phyloP scores from a whole-genome alignment of 805 yeast species.

The Schwanniomyces yamadae region DNA sequence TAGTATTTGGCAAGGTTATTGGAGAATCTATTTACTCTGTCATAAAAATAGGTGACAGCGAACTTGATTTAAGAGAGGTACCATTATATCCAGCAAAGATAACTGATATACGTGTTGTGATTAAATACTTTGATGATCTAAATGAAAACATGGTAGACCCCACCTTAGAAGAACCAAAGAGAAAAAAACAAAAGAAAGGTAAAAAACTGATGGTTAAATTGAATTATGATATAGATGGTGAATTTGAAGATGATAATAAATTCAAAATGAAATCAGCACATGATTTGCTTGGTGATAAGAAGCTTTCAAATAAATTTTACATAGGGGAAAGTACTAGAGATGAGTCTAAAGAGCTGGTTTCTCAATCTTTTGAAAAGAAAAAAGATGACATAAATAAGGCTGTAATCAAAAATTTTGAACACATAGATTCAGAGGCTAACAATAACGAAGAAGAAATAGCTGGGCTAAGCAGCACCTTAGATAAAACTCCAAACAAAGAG shows the following conservation, averaged over 20 bases:
- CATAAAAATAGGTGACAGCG: slow-evolving; percentile 48
- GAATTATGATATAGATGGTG: slow-evolving; percentile 37
- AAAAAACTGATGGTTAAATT: slow-evolving; percentile 32
- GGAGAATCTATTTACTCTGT: slow-evolving; percentile 57
- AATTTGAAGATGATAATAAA: slow-evolving; percentile 30
- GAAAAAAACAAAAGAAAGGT: slow-evolving; percentile 16
- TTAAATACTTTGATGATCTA: slow-evolving; percentile 50
- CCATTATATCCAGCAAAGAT: slow-evolving; percentile 56
- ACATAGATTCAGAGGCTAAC: neutral
- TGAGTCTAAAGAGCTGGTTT: slow-evolving; percentile 3
- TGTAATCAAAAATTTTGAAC: slow-evolving; percentile 3
- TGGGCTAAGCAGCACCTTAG: neutral
- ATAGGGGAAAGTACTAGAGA: slow-evolving; percentile 3
- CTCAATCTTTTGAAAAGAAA: slow-evolving; percentile 8
- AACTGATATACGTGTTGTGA: slow-evolving; percentile 37
- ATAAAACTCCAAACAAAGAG: neutral
- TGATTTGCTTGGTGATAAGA: slow-evolving; percentile 30
- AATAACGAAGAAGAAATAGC: neutral
- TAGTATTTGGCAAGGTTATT: slow-evolving; percentile 57
- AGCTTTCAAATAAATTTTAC: slow-evolving; percentile 6
- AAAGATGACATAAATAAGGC: slow-evolving; percentile 13
- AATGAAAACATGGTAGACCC: slow-evolving; percentile 3
- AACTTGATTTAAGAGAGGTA: slow-evolving; percentile 34
- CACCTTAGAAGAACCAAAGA: slow-evolving; percentile 8
- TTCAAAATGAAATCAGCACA: slow-evolving; percentile 45